phyloP scores from a whole-genome alignment of 2,329 filamentous ascomycete species.

The Alternaria solani region DNA sequence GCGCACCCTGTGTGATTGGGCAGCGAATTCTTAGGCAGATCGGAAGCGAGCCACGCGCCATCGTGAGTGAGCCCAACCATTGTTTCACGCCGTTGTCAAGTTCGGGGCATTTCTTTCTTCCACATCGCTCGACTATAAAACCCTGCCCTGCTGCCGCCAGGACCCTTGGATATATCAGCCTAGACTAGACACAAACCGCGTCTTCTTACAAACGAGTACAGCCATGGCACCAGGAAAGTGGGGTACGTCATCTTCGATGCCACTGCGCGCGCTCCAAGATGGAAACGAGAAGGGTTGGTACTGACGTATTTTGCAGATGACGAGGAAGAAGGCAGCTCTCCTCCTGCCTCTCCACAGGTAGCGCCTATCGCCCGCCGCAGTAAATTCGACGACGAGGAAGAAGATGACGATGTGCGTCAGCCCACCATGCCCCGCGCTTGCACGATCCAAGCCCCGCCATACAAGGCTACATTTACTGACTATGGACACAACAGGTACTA shows the following conservation, averaged over 20 bases:
- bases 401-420: constrained; percentile 75
- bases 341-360: constrained; percentile 58
- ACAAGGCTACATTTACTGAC: constrained; percentile 30
- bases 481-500: constrained; percentile 70
- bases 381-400: constrained; percentile 94
- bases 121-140: constrained; percentile 20
- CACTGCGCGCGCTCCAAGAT: constrained; percentile 27
- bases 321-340: constrained; percentile 66
- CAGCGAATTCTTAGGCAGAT: constrained; percentile 37
- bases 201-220: constrained; percentile 25
- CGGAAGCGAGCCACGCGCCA: constrained; percentile 28
- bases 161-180: neutral
- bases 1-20: constrained; percentile 36
- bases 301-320: constrained; percentile 52
- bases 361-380: constrained; percentile 59
- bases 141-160: constrained; percentile 9
- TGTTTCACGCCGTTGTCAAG: constrained; percentile 34
- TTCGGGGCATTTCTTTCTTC: constrained; percentile 24
- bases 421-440: constrained; percentile 25
- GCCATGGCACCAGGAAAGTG: constrained; percentile 52
- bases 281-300: neutral
- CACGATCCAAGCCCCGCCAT: constrained; percentile 28
- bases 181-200: constrained; percentile 3
- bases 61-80: constrained; percentile 40
- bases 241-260: constrained; percentile 51